These are phyloP conservation scores for Fragilariopsis cylindrus DNA, from an alignment of 108 stramenopile species.

Conservation along the genomic window DNA sequence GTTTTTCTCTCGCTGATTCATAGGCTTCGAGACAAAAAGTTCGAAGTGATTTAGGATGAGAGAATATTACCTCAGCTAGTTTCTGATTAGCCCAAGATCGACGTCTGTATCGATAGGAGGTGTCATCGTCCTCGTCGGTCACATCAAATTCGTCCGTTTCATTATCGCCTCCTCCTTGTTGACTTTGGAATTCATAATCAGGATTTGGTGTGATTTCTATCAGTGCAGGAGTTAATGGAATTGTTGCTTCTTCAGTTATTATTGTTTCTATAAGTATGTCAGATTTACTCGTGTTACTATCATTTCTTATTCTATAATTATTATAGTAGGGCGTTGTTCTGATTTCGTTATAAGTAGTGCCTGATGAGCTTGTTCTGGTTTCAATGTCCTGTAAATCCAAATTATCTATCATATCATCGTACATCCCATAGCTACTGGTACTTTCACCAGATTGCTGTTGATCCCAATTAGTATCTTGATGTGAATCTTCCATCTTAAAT, in stretches of 20 bases:
- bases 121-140: conserved; percentile 16
- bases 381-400: background rate
- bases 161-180: conserved; percentile 17
- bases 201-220: conserved; percentile 53
- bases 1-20: conserved; percentile 56
- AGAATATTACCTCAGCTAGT: conserved; percentile 70
- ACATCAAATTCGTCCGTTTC: conserved; percentile 16
- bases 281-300: background rate
- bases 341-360: background rate
- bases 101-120: conserved; percentile 25
- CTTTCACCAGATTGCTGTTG: conserved; percentile 14
- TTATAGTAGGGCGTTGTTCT: background rate
- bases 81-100: conserved; percentile 53
- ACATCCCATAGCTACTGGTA: background rate
- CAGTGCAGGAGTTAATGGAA: conserved; percentile 37
- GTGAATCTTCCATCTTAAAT: too few species aligned
- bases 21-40: conserved; percentile 76
- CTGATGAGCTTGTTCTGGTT: background rate
- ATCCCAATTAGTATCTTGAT: too few species aligned
- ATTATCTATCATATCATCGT: background rate
- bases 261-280: background rate
- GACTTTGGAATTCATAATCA: conserved; percentile 17
- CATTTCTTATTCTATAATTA: background rate
- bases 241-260: background rate
- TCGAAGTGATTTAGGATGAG: conserved; percentile 75